A percentile compares a stretch with the other conserved stretches of the same genome.
phyloP scores from a whole-genome alignment of 768 basidiomycete species.

The Boletales sp. region DNA sequence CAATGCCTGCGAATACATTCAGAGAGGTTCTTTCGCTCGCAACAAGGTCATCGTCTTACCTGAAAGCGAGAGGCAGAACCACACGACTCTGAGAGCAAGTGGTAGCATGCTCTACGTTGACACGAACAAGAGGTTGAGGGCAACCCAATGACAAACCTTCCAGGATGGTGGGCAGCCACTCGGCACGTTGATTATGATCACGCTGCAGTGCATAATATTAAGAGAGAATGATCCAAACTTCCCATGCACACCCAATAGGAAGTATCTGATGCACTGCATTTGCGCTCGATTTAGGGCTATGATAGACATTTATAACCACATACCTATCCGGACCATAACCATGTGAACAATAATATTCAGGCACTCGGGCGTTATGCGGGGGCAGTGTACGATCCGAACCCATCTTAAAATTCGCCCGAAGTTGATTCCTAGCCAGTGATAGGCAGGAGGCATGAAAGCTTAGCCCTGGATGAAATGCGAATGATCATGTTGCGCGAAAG shows the following conservation, averaged over 20 bases:
- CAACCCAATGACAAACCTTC: neutral
- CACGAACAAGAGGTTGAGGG: neutral
- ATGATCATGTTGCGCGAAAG: no score
- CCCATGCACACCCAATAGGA: slow-evolving; percentile 1
- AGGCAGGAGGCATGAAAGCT: no score
- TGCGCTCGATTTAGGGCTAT: neutral
- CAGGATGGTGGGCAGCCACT: neutral
- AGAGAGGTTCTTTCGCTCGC: neutral
- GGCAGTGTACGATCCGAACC: no score
- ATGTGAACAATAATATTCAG: no score
- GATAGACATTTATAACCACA: neutral
- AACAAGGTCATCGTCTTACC: slow-evolving; percentile 34
- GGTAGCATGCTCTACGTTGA: slow-evolving; percentile 43
- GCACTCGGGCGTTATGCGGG: no score
- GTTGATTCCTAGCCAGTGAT: no score
- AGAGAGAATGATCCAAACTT: neutral
- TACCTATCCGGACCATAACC: no score
- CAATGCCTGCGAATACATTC: slow-evolving; percentile 37
- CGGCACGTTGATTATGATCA: neutral
- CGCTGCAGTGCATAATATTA: neutral
- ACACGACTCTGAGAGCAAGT: slow-evolving; percentile 51
- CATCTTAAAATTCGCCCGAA: no score
- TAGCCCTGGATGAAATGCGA: no score
- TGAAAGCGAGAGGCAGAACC: slow-evolving; percentile 55
- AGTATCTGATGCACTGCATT: neutral